These are phyloP conservation scores for Plasmodium billcollinsi DNA, from an alignment of 169 alveolate genomes.

Conservation along the genomic window DNA sequence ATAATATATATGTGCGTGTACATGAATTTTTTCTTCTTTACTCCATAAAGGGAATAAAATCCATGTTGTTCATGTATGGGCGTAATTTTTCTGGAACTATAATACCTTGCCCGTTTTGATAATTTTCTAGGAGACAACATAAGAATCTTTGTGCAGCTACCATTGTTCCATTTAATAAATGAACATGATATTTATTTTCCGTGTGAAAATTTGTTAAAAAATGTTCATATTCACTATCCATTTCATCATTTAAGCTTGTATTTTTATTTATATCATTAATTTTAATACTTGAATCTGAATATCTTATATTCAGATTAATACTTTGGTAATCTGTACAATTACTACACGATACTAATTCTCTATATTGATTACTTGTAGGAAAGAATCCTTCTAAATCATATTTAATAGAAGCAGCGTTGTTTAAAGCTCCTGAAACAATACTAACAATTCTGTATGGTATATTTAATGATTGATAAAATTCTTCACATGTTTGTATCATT, in stretches of 20 bases:
- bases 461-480: constrained; percentile 94
- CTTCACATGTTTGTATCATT: constrained; percentile 96
- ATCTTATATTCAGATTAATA: constrained; percentile 80
- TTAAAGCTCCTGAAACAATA: constrained; percentile 99
- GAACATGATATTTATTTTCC: constrained; percentile 90
- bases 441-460: constrained; percentile 97
- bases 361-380: constrained; percentile 97
- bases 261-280: not conserved
- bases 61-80: constrained; percentile 93
- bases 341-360: constrained; percentile 98
- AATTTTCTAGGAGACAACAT: constrained; percentile 97
- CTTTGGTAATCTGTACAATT: constrained; percentile 99
- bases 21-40: too few relatives aligned
- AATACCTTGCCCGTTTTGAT: constrained; percentile 95
- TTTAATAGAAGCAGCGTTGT: constrained; percentile 99
- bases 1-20: too few relatives aligned
- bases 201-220: constrained; percentile 88
- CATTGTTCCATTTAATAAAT: constrained; percentile 98
- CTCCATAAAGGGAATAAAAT: constrained; percentile 88
- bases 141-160: constrained; percentile 98
- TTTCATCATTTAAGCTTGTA: constrained; percentile 2
- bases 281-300: constrained; percentile 76
- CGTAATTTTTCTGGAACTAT: constrained; percentile 94
- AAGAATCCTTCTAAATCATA: constrained; percentile 99
- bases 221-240: constrained; percentile 90